phyloP scores from a whole-genome alignment of 2,329 filamentous ascomycete species.

The Diaporthe eres region DNA sequence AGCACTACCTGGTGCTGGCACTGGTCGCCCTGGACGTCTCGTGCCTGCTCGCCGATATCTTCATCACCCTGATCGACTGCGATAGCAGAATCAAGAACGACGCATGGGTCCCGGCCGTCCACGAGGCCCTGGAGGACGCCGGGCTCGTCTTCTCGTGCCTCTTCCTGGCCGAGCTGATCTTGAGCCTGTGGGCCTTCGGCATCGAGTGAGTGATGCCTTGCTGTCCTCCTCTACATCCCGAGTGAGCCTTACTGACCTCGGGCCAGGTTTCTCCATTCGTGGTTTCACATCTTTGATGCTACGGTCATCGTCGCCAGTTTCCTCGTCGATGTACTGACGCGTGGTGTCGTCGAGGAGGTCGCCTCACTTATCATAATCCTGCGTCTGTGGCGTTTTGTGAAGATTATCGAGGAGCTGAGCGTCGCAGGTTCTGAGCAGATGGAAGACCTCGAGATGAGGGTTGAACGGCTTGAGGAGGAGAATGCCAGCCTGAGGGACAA shows the following conservation, averaged over 20 bases:
- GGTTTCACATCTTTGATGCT: constrained; percentile 76
- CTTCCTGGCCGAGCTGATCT: constrained; percentile 74
- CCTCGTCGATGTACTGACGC: constrained; percentile 71
- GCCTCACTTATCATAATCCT: constrained; percentile 77
- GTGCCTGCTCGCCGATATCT: constrained; percentile 61
- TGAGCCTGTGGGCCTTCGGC: constrained; percentile 74
- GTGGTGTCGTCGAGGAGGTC: constrained; percentile 73
- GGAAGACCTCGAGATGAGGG: constrained; percentile 67
- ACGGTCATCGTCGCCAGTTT: constrained; percentile 74
- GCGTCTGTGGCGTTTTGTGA: constrained; percentile 77
- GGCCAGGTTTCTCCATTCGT: constrained; percentile 67
- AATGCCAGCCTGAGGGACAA: constrained; percentile 53
- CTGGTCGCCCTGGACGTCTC: constrained; percentile 62
- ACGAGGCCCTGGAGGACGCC: constrained; percentile 61
- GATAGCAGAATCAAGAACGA: constrained; percentile 57
- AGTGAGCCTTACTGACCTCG: constrained; percentile 1
- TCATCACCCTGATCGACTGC: constrained; percentile 64
- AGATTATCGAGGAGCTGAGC: constrained; percentile 78
- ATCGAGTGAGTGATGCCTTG: constrained; percentile 59
- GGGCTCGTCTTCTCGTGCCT: constrained; percentile 73
- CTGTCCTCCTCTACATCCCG: background rate
- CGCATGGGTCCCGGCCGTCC: constrained; percentile 57
- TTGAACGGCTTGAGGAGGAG: constrained; percentile 66
- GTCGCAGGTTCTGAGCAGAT: constrained; percentile 74
- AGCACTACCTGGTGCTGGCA: constrained; percentile 61